Conservation (phyloP, 148 eudicot species). For the Cornus suecica region DNA sequence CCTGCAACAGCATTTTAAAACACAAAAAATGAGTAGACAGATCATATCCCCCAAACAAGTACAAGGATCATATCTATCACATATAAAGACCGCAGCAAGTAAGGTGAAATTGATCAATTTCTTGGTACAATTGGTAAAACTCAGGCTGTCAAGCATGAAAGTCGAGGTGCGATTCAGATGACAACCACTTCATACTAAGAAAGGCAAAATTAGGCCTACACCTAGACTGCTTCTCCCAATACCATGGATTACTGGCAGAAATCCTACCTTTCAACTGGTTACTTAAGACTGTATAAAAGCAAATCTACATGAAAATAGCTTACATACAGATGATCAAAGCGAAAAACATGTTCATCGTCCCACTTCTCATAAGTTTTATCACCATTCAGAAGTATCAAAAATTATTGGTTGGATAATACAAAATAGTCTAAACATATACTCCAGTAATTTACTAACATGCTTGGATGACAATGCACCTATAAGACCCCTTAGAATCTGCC, state of each 20-base stretch:
- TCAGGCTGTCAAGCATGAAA: not conserved
- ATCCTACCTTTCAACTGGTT: not conserved
- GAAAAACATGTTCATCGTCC: not conserved
- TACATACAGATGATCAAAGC: constrained; percentile 1
- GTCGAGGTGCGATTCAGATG: not conserved
- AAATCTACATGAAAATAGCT: not conserved
- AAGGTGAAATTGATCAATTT: not conserved
- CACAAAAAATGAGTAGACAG: constrained; percentile 10
- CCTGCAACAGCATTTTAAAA: constrained; percentile 41
- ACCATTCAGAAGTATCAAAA: not conserved
- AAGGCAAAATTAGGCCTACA: not conserved
- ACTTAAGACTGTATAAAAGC: not conserved
- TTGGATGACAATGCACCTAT: not conserved
- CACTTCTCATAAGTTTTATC: not conserved
- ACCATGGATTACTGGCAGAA: not conserved
- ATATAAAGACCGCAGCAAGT: not conserved
- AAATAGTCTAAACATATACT: too few relatives aligned
- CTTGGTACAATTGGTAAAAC: not conserved
- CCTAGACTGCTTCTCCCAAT: not conserved
- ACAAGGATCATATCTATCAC: not conserved
- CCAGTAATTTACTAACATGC: not conserved
- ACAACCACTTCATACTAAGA: not conserved
- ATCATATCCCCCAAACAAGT: not conserved
- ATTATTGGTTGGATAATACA: not conserved
- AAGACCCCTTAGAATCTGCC: not conserved